Conservation (phyloP, 2,329 filamentous ascomycete genomes). For the Fusarium nelsonii region DNA sequence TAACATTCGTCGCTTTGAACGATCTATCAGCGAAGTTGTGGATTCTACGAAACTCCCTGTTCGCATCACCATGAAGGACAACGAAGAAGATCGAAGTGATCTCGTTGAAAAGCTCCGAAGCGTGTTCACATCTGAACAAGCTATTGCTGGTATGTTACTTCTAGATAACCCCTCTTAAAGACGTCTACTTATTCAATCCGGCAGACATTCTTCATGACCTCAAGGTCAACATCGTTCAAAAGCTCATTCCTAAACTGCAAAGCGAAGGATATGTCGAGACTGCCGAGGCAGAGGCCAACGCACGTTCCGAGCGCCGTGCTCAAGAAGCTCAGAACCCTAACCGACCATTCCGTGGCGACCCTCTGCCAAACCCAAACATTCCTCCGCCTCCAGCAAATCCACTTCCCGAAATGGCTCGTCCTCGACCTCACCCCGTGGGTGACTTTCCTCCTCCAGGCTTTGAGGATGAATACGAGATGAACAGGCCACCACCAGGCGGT, state of each 20-base stretch:
- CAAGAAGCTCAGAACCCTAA: constrained; percentile 55
- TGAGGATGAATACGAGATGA: constrained; percentile 91
- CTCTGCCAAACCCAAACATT: constrained; percentile 66
- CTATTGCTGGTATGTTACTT: constrained; percentile 63
- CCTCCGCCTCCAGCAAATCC: constrained; percentile 76
- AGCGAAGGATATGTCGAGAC: constrained; percentile 83
- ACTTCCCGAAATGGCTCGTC: constrained; percentile 68
- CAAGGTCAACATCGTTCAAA: constrained; percentile 85
- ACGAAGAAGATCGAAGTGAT: constrained; percentile 63
- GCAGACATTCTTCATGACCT: constrained; percentile 76
- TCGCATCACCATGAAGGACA: constrained; percentile 63
- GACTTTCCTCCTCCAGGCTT: constrained; percentile 91
- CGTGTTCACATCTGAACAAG: constrained; percentile 79
- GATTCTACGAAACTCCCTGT: constrained; percentile 69
- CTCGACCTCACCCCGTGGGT: constrained; percentile 71
- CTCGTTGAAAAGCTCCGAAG: constrained; percentile 64
- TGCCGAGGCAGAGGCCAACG: constrained; percentile 58
- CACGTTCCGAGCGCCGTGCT: constrained; percentile 56
- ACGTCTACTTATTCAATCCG: not conserved
- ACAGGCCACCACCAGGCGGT: constrained; percentile 64
- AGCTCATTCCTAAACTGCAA: constrained; percentile 79
- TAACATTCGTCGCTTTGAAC: constrained; percentile 81
- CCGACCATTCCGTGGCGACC: constrained; percentile 56
- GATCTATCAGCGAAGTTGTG: constrained; percentile 78
- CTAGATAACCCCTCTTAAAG: too few relatives aligned